Conservation (phyloP, 1,284 basidiomycete species). For the Ustilago cynodontis region DNA sequence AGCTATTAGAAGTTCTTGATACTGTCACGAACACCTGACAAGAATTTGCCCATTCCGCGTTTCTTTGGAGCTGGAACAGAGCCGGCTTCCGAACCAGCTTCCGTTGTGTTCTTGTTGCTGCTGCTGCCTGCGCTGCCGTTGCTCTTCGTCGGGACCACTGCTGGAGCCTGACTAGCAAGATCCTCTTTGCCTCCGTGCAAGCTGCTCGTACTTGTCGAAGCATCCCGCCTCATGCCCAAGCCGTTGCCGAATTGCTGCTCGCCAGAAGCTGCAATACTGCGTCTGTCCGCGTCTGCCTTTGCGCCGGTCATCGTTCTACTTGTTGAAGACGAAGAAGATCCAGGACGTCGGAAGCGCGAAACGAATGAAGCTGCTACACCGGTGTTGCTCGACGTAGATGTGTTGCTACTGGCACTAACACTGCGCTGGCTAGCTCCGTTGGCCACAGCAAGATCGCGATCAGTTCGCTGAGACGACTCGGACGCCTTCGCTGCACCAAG, state of each 20-base stretch:
- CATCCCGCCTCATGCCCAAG: constrained; percentile 32
- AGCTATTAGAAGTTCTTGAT: constrained; percentile 41
- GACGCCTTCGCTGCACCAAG: neutral
- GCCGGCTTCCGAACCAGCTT: neutral
- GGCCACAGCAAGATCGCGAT: neutral
- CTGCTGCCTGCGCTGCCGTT: constrained; percentile 12
- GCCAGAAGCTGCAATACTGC: neutral
- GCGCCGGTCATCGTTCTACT: constrained; percentile 5
- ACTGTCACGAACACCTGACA: constrained; percentile 46
- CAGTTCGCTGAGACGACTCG: constrained; percentile 1
- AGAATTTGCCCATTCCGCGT: constrained; percentile 48
- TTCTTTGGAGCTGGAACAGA: constrained; percentile 28
- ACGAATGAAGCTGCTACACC: constrained; percentile 42
- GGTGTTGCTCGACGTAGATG: constrained; percentile 22
- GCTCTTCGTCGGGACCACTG: constrained; percentile 4
- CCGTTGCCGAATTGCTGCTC: neutral
- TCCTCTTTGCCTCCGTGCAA: constrained; percentile 15
- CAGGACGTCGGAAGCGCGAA: constrained; percentile 49
- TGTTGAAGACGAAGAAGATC: constrained; percentile 42
- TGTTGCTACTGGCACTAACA: constrained; percentile 26
- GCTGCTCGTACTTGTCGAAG: constrained; percentile 42
- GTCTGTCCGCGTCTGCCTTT: neutral
- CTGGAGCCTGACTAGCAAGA: neutral
- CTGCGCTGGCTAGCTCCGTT: constrained; percentile 31
- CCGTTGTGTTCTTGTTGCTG: constrained; percentile 3